Percentiles rank a stretch among this genome's conserved stretches.
Evolutionary conservation across 495 filamentous ascomycete genomes (phyloP).

Genomic region (Aspergillus homomorphus): DNA sequence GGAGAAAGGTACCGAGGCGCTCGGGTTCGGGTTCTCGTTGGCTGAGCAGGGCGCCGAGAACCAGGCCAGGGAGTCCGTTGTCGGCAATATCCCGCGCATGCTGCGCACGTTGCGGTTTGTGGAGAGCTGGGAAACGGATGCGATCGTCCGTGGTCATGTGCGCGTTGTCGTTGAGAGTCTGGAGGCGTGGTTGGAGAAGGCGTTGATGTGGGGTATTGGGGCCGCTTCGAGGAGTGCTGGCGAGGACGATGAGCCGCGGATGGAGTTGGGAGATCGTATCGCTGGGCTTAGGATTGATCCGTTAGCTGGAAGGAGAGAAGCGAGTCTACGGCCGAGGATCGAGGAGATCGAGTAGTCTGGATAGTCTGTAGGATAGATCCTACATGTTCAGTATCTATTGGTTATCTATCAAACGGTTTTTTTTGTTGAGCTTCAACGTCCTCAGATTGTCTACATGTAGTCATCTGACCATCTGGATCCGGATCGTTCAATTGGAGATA

Average conservation of each 20-base stretch:
- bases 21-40: slow-evolving; percentile 61
- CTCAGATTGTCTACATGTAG: no score
- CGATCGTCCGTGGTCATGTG: slow-evolving; percentile 69
- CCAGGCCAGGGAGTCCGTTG: slow-evolving; percentile 17
- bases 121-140: slow-evolving; percentile 65
- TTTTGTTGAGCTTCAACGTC: no score
- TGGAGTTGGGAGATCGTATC: slow-evolving; percentile 37
- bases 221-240: slow-evolving; percentile 7
- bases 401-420: no score
- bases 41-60: slow-evolving; percentile 20
- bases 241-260: slow-evolving; percentile 21
- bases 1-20: slow-evolving; percentile 36
- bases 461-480: no score
- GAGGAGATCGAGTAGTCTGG: slow-evolving; percentile 51
- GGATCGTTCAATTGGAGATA: no score
- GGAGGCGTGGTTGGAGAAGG: slow-evolving; percentile 65
- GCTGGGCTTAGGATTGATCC: slow-evolving; percentile 39
- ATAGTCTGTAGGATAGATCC: no score
- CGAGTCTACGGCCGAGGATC: slow-evolving; percentile 35
- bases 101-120: slow-evolving; percentile 63
- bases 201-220: slow-evolving; percentile 43
- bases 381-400: no score
- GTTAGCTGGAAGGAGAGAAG: slow-evolving; percentile 29
- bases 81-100: slow-evolving; percentile 59
- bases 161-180: slow-evolving; percentile 67